A percentile compares a stretch with the other conserved stretches of the same genome.
Evolutionary conservation across 441 rosid species (phyloP).

Genomic region (Aquilaria agallochum): DNA sequence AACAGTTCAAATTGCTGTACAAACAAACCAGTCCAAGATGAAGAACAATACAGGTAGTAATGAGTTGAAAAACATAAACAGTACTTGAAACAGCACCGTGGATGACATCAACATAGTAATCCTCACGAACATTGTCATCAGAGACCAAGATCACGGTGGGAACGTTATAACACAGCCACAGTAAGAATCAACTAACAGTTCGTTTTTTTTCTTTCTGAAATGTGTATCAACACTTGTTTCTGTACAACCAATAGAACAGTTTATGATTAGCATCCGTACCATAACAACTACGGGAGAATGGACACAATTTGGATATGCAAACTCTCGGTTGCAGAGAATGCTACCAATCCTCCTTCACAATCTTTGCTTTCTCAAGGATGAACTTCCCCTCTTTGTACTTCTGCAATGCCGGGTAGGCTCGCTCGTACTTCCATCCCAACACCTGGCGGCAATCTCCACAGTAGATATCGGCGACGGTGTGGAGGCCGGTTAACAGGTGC

Average conservation of each 20-base stretch:
- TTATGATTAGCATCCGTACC: not conserved
- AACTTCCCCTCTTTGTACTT: slow-evolving; percentile 92
- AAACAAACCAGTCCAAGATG: too few relatives aligned
- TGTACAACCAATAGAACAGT: not conserved
- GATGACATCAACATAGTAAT: too few relatives aligned
- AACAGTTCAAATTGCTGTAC: too few relatives aligned
- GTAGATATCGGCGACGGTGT: slow-evolving; percentile 73
- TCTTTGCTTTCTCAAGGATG: slow-evolving; percentile 77
- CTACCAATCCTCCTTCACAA: slow-evolving; percentile 78
- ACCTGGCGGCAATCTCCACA: slow-evolving; percentile 70
- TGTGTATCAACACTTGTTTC: too few relatives aligned
- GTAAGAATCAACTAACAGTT: too few relatives aligned
- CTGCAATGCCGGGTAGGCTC: slow-evolving; percentile 69
- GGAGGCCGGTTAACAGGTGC: slow-evolving; percentile 67
- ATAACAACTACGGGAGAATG: not conserved
- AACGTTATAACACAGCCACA: too few relatives aligned
- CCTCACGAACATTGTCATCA: too few relatives aligned
- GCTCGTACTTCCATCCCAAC: slow-evolving; percentile 86
- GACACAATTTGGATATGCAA: not conserved
- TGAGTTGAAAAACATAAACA: too few relatives aligned
- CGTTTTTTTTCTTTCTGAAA: too few relatives aligned
- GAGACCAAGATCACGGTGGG: too few relatives aligned
- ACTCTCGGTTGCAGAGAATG: slow-evolving; percentile 1
- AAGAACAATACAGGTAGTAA: too few relatives aligned
- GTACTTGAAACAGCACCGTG: too few relatives aligned